phyloP scores from a whole-genome alignment of 2,329 filamentous ascomycete genomes.

The Aspergillus ruber region DNA sequence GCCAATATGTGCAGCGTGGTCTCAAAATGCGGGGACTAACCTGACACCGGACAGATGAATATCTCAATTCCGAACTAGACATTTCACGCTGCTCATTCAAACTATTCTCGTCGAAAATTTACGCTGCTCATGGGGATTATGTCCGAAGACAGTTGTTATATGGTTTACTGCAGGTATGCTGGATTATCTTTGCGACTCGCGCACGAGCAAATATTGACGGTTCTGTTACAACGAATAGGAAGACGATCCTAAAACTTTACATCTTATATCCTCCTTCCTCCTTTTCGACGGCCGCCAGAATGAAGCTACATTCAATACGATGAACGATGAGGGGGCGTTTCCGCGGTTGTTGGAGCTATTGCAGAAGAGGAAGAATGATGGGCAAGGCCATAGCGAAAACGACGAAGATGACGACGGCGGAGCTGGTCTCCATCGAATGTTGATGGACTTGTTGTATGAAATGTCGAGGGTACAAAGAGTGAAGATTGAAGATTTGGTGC shows the following conservation, averaged over 20 bases:
- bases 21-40: slow-evolving; percentile 11
- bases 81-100: slow-evolving; percentile 72
- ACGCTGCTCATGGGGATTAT: slow-evolving; percentile 69
- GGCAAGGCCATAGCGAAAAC: slow-evolving; percentile 9
- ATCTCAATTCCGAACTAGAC: slow-evolving; percentile 69
- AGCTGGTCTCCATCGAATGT: slow-evolving; percentile 65
- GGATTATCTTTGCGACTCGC: slow-evolving; percentile 4
- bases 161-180: slow-evolving; percentile 63
- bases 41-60: slow-evolving; percentile 49
- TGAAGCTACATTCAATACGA: slow-evolving; percentile 73
- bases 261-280: slow-evolving; percentile 75
- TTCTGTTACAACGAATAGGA: slow-evolving; percentile 53
- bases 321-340: slow-evolving; percentile 83
- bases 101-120: slow-evolving; percentile 70
- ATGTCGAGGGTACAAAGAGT: slow-evolving; percentile 89
- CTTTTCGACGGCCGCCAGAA: slow-evolving; percentile 77
- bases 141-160: slow-evolving; percentile 89
- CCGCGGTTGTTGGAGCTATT: slow-evolving; percentile 76
- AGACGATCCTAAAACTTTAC: slow-evolving; percentile 72
- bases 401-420: slow-evolving; percentile 30
- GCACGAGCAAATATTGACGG: not conserved
- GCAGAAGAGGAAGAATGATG: slow-evolving; percentile 52
- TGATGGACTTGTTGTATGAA: slow-evolving; percentile 89
- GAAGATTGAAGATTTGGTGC: slow-evolving; percentile 66
- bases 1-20: not conserved